Base-by-base conservation (phyloP, 108 stramenopile genomes). In the Mayamaea pseudoterrestris region DNA sequence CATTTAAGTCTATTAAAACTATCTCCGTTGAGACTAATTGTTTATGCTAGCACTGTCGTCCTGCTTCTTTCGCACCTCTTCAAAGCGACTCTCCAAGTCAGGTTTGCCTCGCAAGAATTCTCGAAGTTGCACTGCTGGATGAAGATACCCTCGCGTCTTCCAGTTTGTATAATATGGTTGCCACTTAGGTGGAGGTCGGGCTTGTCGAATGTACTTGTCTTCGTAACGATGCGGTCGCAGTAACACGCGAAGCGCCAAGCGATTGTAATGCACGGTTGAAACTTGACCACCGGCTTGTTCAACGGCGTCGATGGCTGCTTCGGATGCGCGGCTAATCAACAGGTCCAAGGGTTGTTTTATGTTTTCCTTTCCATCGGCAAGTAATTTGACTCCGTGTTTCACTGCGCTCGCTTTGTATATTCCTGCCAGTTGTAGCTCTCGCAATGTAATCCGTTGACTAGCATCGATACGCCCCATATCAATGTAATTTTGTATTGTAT, bases 211-310 rank as follows among this genome's bases (percentile, higher is more conserved):
- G 17, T 52, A 44, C 26, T 59, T 29, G 18, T 54, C 44, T n/a
- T n/a, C n/a, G 56, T 93, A 98, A 57, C 93, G 94, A 36, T 98
- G 51, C 1, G 98, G 98, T 55, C 96, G 94, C 27, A 97, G 61
- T 41, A 94, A 50, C 6, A 88, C 86, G 3, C 95, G 69, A 24
- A 99, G 61, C 27, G 87, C 93, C 57, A 96, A 60, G 23, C 75
- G 56, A 68, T 96, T 98, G 75, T 94, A 93, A 65, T 97, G 90
- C 14, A 83, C 88, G 18, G 93, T 93, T 0, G 93, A 94, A n/a
- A 99, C 87, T 37, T 83, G 74, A 9, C 98, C 98, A 12, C 98
- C 98, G 24, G 65, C 74, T 5, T 41, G 53, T 58, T 99, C 98
- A 2, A 98, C 67, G 30, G 95, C 93, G 28, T 71, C 61, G 45